These are phyloP conservation scores for Silene conica DNA, from an alignment of 148 eudicot genomes.

Conservation along the genomic window DNA sequence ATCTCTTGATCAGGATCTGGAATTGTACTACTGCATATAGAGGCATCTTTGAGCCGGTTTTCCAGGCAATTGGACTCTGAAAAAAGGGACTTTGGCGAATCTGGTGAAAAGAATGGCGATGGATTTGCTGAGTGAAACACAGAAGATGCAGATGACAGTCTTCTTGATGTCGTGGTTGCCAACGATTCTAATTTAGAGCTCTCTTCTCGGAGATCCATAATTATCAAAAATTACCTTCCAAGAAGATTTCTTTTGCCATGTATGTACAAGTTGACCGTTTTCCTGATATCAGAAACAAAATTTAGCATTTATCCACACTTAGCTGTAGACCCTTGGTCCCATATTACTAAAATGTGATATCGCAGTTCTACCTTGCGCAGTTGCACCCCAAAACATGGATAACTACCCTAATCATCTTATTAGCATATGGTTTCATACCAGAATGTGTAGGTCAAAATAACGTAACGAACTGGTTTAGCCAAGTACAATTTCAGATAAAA, in stretches of 20 bases:
- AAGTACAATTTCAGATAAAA: neutral
- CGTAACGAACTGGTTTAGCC: neutral
- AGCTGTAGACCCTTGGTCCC: neutral
- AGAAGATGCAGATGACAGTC: constrained; percentile 88
- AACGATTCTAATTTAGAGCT: constrained; percentile 63
- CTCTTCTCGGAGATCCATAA: constrained; percentile 80
- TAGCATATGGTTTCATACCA: no score
- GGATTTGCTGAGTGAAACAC: constrained; percentile 88
- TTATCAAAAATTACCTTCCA: constrained; percentile 25
- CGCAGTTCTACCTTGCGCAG: neutral
- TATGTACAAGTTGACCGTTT: constrained; percentile 28
- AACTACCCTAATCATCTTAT: neutral
- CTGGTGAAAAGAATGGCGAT: constrained; percentile 89
- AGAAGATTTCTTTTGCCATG: constrained; percentile 29
- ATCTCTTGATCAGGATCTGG: constrained; percentile 30
- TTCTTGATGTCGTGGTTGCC: constrained; percentile 50
- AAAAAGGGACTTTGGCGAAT: constrained; percentile 52
- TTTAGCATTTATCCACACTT: constrained; percentile 11
- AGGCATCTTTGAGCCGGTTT: constrained; percentile 26
- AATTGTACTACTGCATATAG: constrained; percentile 13
- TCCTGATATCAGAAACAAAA: constrained; percentile 34
- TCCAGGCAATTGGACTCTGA: constrained; percentile 41
- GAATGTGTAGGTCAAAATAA: no score
- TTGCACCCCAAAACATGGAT: neutral
- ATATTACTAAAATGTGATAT: neutral